Conservation (phyloP, 352 stramenopile species). For the Pythium pectinolyticum region DNA sequence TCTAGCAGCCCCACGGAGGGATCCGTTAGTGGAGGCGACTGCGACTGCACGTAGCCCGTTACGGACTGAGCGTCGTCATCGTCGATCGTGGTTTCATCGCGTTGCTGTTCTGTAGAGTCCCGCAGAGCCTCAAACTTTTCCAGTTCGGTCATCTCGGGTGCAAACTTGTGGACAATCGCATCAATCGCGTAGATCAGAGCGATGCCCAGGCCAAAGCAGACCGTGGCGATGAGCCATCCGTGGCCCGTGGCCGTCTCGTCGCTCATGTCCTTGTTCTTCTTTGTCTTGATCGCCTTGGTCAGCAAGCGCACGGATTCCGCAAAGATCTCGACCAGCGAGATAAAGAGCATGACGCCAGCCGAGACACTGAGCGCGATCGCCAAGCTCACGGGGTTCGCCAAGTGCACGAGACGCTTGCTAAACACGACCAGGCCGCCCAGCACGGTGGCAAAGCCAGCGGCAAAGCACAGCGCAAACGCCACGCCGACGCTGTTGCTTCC, state of each 20-base stretch:
- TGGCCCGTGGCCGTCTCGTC: conserved; percentile 51
- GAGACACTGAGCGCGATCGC: conserved; percentile 64
- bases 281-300: conserved; percentile 40
- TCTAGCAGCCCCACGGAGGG: conserved; percentile 49
- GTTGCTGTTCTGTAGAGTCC: conserved; percentile 12
- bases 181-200: conserved; percentile 60
- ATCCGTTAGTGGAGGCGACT: conserved; percentile 30
- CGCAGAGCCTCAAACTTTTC: conserved; percentile 34
- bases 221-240: conserved; percentile 58
- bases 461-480: conserved; percentile 41
- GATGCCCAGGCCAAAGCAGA: conserved; percentile 47
- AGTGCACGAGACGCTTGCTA: conserved; percentile 51
- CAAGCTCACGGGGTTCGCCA: conserved; percentile 54
- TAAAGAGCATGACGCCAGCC: conserved; percentile 75
- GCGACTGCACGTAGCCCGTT: conserved; percentile 30
- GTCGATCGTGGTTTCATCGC: background rate
- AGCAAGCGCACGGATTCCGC: conserved; percentile 55
- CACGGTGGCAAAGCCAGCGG: conserved; percentile 43
- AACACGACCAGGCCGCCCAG: conserved; percentile 48
- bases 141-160: conserved; percentile 32
- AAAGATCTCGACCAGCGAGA: conserved; percentile 65
- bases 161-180: conserved; percentile 47
- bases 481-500: conserved; percentile 22
- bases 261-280: conserved; percentile 25
- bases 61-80: background rate